Base-by-base conservation (phyloP, 805 yeast species). In the Spathaspora hagerdaliae region DNA sequence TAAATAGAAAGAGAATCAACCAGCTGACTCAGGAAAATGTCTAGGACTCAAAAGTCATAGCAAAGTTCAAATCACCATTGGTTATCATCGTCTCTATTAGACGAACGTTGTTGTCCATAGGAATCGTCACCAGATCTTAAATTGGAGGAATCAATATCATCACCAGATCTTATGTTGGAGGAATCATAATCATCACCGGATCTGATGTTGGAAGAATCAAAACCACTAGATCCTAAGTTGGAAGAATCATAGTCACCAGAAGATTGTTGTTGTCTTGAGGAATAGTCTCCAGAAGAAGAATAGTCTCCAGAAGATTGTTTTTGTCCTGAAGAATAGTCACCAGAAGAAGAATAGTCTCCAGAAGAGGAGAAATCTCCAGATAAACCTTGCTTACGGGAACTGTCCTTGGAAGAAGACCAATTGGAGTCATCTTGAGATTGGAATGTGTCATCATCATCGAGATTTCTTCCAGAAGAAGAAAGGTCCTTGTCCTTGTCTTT, bases 371-470 rank as follows among this genome's bases (percentile, higher is more conserved):
- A 39, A 19, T 39, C 48, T 44, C 36, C 50, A 7, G 52, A 46
- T 38, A 55, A 52, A 13, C 63, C 61, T 48, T 56, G 57, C 10
- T 61, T 52, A 52, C 54, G 58, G 39, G 49, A 41, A 34, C 46
- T 50, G 24, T 49, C 52, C 36, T 54, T 51, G 33, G 47, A 47
- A 36, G 60, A 53, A n/a, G 64, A 59, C 8, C 66, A 67, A 45
- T 57, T 60, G n/a, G 63, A 57, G 46, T 55, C 52, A 24, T 50
- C 47, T 48, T 44, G 43, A 27, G 58, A 52, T 27, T 57, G 50
- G 41, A 50, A 55, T 7, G 56, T 50, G 11, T 59, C 61, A 45
- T 57, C 55, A 6, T 47, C 41, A 37, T 36, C 44, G 27, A 8
- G 31, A 6, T 27, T 40, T 14, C 37, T 43, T 32, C 37, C 31